These are phyloP conservation scores for Tremellales sp. DNA, from an alignment of 1,284 basidiomycete species.

Conservation along the genomic window DNA sequence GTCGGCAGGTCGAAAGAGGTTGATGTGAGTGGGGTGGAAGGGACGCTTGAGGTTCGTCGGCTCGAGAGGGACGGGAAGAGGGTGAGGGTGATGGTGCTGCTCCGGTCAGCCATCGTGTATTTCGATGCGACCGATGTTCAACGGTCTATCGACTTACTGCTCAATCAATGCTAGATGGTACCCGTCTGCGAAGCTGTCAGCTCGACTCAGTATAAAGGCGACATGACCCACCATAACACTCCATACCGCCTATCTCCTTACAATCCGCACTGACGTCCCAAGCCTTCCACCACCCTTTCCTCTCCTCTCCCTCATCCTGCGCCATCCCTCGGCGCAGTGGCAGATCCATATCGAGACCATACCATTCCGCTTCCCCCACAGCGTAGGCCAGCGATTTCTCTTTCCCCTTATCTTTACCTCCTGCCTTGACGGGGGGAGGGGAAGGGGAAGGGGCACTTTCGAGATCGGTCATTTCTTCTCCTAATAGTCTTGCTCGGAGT, in stretches of 20 bases:
- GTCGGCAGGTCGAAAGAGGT: neutral
- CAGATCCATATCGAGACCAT: too few relatives aligned
- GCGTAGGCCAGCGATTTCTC: too few relatives aligned
- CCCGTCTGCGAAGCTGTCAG: conserved; percentile 29
- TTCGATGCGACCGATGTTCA: neutral
- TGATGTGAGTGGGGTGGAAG: conserved; percentile 1
- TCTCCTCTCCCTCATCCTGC: conserved; percentile 2
- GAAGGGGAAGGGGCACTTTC: neutral
- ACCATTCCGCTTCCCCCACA: conserved; percentile 1
- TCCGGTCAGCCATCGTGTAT: neutral
- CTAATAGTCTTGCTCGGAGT: conserved; percentile 13
- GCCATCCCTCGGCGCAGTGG: neutral
- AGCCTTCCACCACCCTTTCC: conserved; percentile 37
- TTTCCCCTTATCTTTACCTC: neutral
- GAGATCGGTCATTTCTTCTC: neutral
- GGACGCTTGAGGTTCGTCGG: neutral
- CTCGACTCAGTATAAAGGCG: neutral
- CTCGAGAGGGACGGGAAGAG: conserved; percentile 30
- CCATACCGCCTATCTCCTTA: conserved; percentile 44
- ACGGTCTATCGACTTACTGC: conserved; percentile 28
- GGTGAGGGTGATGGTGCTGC: conserved; percentile 37
- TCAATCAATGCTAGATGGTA: conserved; percentile 44
- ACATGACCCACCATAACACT: conserved; percentile 37
- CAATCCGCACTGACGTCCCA: conserved; percentile 45
- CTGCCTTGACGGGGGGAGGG: too few relatives aligned